Evolutionary conservation across 331 rosid species (phyloP), one percentile per base, ranked within the genome.

Genomic region (Spiraea crenata): DNA sequence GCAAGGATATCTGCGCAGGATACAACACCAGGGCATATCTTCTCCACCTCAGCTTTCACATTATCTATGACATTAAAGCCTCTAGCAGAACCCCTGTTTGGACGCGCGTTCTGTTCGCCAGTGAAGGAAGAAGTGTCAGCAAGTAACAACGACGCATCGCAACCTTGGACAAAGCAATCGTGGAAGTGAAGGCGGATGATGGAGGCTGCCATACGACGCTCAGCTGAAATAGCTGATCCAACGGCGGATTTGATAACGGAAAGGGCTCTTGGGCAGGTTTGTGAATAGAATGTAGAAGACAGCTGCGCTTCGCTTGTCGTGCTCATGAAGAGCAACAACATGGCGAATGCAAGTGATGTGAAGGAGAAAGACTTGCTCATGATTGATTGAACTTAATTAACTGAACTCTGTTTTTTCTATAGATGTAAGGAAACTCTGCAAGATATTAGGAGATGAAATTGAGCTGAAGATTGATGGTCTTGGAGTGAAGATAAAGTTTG

Each of bases 171-270:
- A 45, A 80, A 80, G 47, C 81, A 80, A 4, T 25, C 31, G 31
- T 25, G 31, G 31, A 25, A 25, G 31, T 25, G 31, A 25, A 25
- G 31, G 31, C 31, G 82, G 19, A 78, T 68, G 57, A 78, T 74
- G 63, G 78, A 78, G 15, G 82, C 82, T 1, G 78, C 82, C 82
- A 73, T 78, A 19, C 78, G 74, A 37, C 82, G 78, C 3, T 78
- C 82, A 3, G 13, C 3, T 5, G 78, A 67, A 9, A 78, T 40
- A 3, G 75, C 70, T 41, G 5, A 11, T n/a, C 70, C 12, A 41
- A 72, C 19, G 0, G 68, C 39, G 0, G 69, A 58, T 49, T 57
- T 37, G 9, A 78, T 78, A 1, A 66, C 14, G 0, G 12, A 12
- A 1, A 78, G 77, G 38, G 74, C 84, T 0, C 25, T 71, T 0